phyloP scores from a whole-genome alignment of 805 yeast species.

The Sugiyamaella marilandica region DNA sequence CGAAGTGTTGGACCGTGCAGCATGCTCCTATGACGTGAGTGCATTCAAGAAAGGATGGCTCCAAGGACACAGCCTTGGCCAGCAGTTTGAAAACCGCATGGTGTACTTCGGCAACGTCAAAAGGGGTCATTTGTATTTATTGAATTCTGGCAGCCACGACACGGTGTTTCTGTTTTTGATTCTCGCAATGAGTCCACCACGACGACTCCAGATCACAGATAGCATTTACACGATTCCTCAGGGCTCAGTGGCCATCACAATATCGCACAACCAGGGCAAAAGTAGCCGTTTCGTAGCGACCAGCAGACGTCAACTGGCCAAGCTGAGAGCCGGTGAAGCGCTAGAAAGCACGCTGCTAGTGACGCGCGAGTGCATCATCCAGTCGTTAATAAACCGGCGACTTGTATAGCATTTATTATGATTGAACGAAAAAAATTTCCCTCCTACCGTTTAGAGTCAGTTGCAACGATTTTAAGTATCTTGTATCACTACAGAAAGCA shows the following conservation, averaged over 20 bases:
- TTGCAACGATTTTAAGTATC: too few species aligned
- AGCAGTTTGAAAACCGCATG: conserved; percentile 27
- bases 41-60: conserved; percentile 24
- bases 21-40: conserved; percentile 22
- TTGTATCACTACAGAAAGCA: too few species aligned
- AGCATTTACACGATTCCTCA: conserved; percentile 20
- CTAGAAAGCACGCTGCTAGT: conserved; percentile 9
- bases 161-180: conserved; percentile 6
- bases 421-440: not conserved
- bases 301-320: not conserved
- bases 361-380: conserved; percentile 30
- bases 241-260: conserved; percentile 4
- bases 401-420: conserved; percentile 18
- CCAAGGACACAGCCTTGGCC: conserved; percentile 15
- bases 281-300: conserved; percentile 14
- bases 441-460: not conserved
- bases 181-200: conserved; percentile 5
- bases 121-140: conserved; percentile 21
- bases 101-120: conserved; percentile 16
- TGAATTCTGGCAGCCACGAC: conserved; percentile 3
- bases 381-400: conserved; percentile 29
- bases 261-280: conserved; percentile 9
- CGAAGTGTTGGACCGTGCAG: conserved; percentile 33
- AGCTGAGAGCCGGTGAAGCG: conserved; percentile 9
- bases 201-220: conserved; percentile 10